Percentiles rank a stretch among this genome's conserved stretches.
Evolutionary conservation across 768 basidiomycete species (phyloP).

Genomic region (Pleurotus platypus): DNA sequence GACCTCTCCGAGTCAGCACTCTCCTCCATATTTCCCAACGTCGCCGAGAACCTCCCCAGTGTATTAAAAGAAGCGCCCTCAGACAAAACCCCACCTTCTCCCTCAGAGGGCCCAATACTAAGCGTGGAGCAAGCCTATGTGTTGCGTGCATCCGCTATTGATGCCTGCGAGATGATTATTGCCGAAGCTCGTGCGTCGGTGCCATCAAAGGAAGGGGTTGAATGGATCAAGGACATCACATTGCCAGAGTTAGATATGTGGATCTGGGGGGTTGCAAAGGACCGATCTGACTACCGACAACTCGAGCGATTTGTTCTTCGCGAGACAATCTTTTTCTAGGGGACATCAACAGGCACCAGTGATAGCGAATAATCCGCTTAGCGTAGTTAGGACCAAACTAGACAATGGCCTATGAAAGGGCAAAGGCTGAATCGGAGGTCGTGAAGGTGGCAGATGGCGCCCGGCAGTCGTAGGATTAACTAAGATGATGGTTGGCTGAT

Average conservation of each 20-base stretch:
- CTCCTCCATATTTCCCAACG: slow-evolving; percentile 44
- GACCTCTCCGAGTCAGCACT: slow-evolving; percentile 51
- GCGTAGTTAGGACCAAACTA: neutral
- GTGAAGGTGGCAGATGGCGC: slow-evolving; percentile 5
- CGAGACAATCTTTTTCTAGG: slow-evolving; percentile 69
- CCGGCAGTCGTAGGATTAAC: neutral
- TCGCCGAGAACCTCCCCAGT: slow-evolving; percentile 31
- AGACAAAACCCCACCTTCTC: slow-evolving; percentile 10
- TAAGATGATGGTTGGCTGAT: neutral
- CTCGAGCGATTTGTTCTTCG: slow-evolving; percentile 65
- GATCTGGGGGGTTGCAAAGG: slow-evolving; percentile 84
- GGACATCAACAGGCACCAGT: neutral
- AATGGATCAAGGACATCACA: slow-evolving; percentile 56
- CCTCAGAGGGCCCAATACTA: slow-evolving; percentile 43
- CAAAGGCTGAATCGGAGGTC: neutral
- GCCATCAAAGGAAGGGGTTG: slow-evolving; percentile 15
- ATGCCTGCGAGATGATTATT: slow-evolving; percentile 72
- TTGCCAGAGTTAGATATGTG: slow-evolving; percentile 68
- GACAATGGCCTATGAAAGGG: neutral
- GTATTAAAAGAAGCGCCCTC: slow-evolving; percentile 34
- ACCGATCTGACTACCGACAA: slow-evolving; percentile 64
- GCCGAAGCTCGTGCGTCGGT: slow-evolving; percentile 36
- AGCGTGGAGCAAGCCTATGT: slow-evolving; percentile 62
- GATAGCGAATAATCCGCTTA: neutral
- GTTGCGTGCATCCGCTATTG: slow-evolving; percentile 75